Evolutionary conservation across 768 basidiomycete species (phyloP).

Genomic region (Pholiota microspora): DNA sequence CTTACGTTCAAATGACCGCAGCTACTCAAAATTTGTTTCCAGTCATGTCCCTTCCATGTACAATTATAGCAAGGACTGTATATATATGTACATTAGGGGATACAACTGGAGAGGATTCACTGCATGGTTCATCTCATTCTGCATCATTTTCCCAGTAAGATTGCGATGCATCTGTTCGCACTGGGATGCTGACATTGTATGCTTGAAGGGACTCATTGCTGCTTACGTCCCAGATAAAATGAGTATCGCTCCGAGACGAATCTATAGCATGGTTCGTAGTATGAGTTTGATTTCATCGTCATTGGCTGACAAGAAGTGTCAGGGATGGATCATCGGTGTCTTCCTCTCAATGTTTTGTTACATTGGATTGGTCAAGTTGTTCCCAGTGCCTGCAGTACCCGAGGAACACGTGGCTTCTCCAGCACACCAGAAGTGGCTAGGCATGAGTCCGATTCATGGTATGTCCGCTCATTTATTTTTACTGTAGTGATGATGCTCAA

Average conservation of each 20-base stretch:
- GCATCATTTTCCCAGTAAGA: conserved; percentile 14
- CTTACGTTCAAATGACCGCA: not conserved
- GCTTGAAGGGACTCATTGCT: conserved; percentile 11
- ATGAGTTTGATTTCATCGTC: not conserved
- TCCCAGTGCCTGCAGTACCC: conserved; percentile 8
- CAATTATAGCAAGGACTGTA: conserved; percentile 1
- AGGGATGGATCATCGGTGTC: conserved; percentile 15
- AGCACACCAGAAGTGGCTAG: conserved; percentile 11
- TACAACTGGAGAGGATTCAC: conserved; percentile 16
- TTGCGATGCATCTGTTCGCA: not conserved
- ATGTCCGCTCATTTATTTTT: not conserved
- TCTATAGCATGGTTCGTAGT: conserved; percentile 16
- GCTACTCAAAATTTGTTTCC: not conserved
- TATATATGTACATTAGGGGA: conserved; percentile 14
- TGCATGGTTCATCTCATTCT: conserved; percentile 12
- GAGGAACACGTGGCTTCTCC: conserved; percentile 2
- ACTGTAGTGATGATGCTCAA: not conserved
- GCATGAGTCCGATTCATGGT: conserved; percentile 14
- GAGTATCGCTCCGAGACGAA: conserved; percentile 4
- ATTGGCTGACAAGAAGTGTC: not conserved
- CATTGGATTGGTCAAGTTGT: conserved; percentile 7
- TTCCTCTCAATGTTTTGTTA: conserved; percentile 9
- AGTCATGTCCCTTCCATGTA: conserved; percentile 17
- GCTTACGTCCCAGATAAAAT: conserved; percentile 13
- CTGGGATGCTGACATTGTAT: not conserved